A percentile compares a stretch with the other conserved stretches of the same genome.
phyloP scores from a whole-genome alignment of 106 monocot species.

The Triglochin maritima region DNA sequence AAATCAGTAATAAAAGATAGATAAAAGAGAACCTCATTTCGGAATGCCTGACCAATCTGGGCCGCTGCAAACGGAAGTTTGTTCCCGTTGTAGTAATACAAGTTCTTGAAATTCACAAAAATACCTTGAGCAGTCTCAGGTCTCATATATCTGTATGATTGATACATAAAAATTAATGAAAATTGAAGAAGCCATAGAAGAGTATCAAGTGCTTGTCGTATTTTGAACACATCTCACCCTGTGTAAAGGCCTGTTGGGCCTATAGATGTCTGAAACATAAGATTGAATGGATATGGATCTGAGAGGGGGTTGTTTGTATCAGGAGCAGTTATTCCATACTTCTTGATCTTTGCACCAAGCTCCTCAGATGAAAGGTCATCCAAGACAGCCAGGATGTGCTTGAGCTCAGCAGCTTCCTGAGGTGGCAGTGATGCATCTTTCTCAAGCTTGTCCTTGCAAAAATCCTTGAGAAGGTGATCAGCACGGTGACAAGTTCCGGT shows the following conservation, averaged over 20 bases:
- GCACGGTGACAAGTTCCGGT: conserved; percentile 87
- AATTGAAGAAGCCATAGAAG: too few relatives aligned
- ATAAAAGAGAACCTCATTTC: conserved; percentile 62
- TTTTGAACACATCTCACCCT: conserved; percentile 37
- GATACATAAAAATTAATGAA: background rate
- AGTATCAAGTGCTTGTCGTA: too few relatives aligned
- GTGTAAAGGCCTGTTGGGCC: conserved; percentile 64
- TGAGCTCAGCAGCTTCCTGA: conserved; percentile 56
- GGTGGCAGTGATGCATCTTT: conserved; percentile 62
- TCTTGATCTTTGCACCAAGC: conserved; percentile 76
- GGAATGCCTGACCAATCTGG: conserved; percentile 89
- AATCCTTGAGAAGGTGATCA: conserved; percentile 87
- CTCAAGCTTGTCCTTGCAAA: conserved; percentile 89
- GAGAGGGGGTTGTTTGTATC: conserved; percentile 84
- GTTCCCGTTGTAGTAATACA: conserved; percentile 95
- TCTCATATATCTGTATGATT: conserved; percentile 66
- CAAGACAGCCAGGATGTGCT: conserved; percentile 58
- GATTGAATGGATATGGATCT: conserved; percentile 95
- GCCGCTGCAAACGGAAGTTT: conserved; percentile 97
- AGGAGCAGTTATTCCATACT: conserved; percentile 80
- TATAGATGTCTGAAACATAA: conserved; percentile 97
- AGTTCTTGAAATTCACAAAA: conserved; percentile 90
- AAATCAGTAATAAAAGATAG: background rate
- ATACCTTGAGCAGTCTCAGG: conserved; percentile 98
- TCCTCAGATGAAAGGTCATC: conserved; percentile 71